Conservation (phyloP, 805 yeast genomes). For the Candida qinlingensis region DNA sequence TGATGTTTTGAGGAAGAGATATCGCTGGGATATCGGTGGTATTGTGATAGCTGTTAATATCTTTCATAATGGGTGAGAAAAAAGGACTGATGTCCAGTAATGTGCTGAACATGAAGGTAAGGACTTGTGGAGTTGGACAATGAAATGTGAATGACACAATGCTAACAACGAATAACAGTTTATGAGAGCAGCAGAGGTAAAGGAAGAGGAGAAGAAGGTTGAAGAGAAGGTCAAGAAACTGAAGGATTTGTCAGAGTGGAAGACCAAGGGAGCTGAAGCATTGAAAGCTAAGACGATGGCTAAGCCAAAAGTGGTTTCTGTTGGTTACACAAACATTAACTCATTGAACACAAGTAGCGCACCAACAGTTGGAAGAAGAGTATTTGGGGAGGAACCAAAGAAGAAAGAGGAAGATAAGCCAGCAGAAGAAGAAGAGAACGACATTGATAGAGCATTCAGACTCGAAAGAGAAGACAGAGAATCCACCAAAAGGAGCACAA, state of each 20-base stretch:
- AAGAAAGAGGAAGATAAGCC: conserved; percentile 4
- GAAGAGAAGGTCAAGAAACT: conserved; percentile 33
- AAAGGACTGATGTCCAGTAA: conserved; percentile 48
- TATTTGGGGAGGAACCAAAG: conserved; percentile 23
- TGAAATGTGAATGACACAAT: neutral
- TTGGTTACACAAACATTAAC: conserved; percentile 39
- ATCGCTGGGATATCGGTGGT: neutral
- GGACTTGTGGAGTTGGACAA: neutral
- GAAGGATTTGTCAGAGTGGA: conserved; percentile 36
- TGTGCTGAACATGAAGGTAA: conserved; percentile 68
- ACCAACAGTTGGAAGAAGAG: conserved; percentile 25
- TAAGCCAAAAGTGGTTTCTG: conserved; percentile 29
- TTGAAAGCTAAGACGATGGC: conserved; percentile 25
- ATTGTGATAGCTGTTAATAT: neutral
- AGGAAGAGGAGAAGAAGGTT: conserved; percentile 28
- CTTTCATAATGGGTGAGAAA: conserved; percentile 6
- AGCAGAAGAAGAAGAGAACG: conserved; percentile 7
- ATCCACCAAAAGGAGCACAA: neutral
- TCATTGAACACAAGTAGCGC: conserved; percentile 16
- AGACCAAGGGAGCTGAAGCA: conserved; percentile 20
- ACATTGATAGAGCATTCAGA: conserved; percentile 10
- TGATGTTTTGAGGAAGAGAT: neutral
- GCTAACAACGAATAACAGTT: conserved; percentile 31
- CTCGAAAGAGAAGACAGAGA: conserved; percentile 15
- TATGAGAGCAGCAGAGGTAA: conserved; percentile 43